Percentiles rank a stretch among this genome's conserved stretches.
These are phyloP conservation scores for Penicillium riverlandense DNA, from an alignment of 495 filamentous ascomycete genomes.

Conservation along the genomic window DNA sequence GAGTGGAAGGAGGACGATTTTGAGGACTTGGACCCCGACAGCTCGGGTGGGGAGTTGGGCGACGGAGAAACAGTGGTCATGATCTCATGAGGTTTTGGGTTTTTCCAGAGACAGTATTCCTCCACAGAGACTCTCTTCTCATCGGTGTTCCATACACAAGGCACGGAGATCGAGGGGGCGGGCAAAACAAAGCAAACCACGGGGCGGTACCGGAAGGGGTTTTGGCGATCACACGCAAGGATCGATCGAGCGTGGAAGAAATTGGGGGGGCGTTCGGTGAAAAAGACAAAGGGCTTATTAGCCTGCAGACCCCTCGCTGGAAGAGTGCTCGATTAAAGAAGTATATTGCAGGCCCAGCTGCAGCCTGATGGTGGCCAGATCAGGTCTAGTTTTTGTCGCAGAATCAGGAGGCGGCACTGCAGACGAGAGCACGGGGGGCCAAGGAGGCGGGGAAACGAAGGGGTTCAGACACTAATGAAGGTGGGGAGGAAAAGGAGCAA, in stretches of 20 bases:
- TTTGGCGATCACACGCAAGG: constrained; percentile 12
- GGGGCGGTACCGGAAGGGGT: constrained; percentile 11
- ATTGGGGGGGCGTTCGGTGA: neutral
- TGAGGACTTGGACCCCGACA: constrained; percentile 80
- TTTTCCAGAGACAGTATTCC: constrained; percentile 1
- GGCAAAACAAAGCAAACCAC: constrained; percentile 8
- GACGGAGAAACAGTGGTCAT: constrained; percentile 53
- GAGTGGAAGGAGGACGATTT: constrained; percentile 87
- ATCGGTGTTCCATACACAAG: neutral
- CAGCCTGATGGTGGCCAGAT: constrained; percentile 24
- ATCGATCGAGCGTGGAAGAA: constrained; percentile 4
- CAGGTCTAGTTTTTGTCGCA: constrained; percentile 14
- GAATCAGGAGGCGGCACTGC: constrained; percentile 17
- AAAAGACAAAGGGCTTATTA: too few relatives aligned
- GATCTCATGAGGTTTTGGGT: constrained; percentile 29
- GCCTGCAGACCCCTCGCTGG: neutral
- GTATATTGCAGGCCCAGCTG: constrained; percentile 23
- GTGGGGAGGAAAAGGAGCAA: constrained; percentile 15
- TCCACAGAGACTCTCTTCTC: constrained; percentile 6
- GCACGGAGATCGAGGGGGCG: neutral
- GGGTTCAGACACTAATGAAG: constrained; percentile 6
- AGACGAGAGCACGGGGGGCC: constrained; percentile 13
- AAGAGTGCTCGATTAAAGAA: constrained; percentile 18
- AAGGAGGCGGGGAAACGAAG: constrained; percentile 5
- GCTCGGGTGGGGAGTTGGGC: constrained; percentile 75